Evolutionary conservation across 805 yeast species (phyloP), one percentile per base, ranked within the genome.

Genomic region (Maudiozyma pseudohumilis): DNA sequence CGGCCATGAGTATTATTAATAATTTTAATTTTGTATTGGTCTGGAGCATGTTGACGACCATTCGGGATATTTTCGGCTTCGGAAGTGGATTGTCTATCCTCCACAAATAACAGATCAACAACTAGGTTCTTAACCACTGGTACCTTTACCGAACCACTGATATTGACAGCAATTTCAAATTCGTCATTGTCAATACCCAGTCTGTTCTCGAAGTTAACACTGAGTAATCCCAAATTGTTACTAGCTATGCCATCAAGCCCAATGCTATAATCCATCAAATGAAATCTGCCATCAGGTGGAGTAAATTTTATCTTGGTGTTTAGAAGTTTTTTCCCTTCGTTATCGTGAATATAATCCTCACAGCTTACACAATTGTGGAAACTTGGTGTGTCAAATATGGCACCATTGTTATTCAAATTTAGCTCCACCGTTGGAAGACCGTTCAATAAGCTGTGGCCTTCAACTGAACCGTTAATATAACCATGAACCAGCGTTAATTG

Each of bases 231-330:
- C 16, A 40, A 28, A 16, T 36, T 25, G 20, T 36, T 40, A 13
- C 36, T 29, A 16, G 21, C 35, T 18, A 27, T 29, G 13, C 34
- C 41, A 37, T 58, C 60, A n/a, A 80, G 50, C 45, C 81, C 82
- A 22, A 82, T 56, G 5, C 70, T 65, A 57, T 88, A 88, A 8
- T 72, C 59, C 69, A 79, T 71, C 17, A 88, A 53, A 3, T 68
- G 64, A 29, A 75, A 74, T 41, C 64, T 69, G 6, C 94, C 96
- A 58, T 89, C 96, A 0, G 97, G 95, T 5, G 97, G 98, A 15
- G 82, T 69, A 50, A 89, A 85, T 13, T 75, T 65, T 23, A 41
- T 16, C 13, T 87, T 53, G 0, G 29, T 35, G 15, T 39, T 36
- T 18, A 36, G 18, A n/a, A 36, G 17, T 10, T 21, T 20, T 10